These are phyloP conservation scores for Aureobasidium melanogenum DNA, from an alignment of 2,329 filamentous ascomycete species.

Conservation along the genomic window DNA sequence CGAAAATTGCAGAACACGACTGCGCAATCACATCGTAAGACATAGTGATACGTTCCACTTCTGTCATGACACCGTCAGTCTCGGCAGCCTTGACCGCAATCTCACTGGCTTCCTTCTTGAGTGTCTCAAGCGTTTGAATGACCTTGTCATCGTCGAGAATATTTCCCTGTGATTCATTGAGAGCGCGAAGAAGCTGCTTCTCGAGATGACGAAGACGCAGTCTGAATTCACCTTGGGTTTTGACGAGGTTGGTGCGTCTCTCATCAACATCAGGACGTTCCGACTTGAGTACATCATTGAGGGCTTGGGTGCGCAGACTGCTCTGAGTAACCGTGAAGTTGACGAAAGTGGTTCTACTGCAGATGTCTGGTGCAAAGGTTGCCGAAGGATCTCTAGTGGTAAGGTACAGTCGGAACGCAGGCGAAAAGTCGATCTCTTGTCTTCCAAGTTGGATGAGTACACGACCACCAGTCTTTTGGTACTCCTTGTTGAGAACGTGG, in stretches of 20 bases:
- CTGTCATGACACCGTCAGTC: conserved; percentile 95
- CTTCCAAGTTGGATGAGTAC: conserved; percentile 97
- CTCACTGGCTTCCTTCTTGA: conserved; percentile 95
- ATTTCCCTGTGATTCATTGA: conserved; percentile 95
- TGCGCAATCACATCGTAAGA: conserved; percentile 90
- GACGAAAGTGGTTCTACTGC: conserved; percentile 96
- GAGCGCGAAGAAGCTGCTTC: conserved; percentile 83
- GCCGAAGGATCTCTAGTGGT: conserved; percentile 95
- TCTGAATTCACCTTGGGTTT: conserved; percentile 97
- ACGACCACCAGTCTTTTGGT: conserved; percentile 95
- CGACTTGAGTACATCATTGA: conserved; percentile 95
- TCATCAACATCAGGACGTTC: conserved; percentile 97
- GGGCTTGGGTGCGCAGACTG: conserved; percentile 93
- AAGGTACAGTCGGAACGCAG: conserved; percentile 87
- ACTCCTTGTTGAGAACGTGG: conserved; percentile 98
- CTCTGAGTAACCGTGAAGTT: conserved; percentile 99
- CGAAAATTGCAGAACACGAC: conserved; percentile 95
- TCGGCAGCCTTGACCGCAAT: conserved; percentile 94
- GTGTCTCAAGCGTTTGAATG: conserved; percentile 91
- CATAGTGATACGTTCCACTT: conserved; percentile 90
- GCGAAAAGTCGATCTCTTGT: conserved; percentile 98
- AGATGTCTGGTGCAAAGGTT: conserved; percentile 90
- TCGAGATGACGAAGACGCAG: conserved; percentile 94
- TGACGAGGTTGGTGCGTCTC: conserved; percentile 92
- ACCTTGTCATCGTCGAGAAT: conserved; percentile 98